Evolutionary conservation across 345 rosid genomes (phyloP), one percentile per base, ranked within the genome.

Genomic region (Rhodamnia argentea): DNA sequence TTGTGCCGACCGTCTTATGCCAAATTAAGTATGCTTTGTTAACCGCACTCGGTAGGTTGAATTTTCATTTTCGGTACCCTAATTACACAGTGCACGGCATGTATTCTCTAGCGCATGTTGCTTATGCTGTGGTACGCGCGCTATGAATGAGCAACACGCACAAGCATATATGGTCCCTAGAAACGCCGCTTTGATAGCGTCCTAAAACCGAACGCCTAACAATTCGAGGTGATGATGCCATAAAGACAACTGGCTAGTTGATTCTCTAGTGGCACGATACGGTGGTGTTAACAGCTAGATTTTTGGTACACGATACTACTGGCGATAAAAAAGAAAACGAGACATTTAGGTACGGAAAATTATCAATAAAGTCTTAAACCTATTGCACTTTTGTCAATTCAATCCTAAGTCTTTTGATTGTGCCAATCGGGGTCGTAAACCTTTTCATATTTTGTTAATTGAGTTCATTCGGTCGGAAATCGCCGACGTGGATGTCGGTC

Each of bases 351-450:
- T 29, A 5, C 6, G 44, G 23, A 15, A 44, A 44, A 44, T 6
- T 44, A 44, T 9, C 47, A 7, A 58, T 10, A 26, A 58, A 58
- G 7, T 58, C 13, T 13, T 58, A 57, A 6, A 57, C 13, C 3
- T 57, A 57, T 24, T 57, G 12, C 2, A 1, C 24, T 57, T 2
- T 2, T 57, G 9, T 7, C 47, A 11, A 57, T 58, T 58, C 1
- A 5, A 0, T 0, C 12, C 26, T 12, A 26, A 26, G 12, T 0
- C 0, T 58, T 58, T 58, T 0, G 12, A 58, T 58, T 12, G 1
- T 58, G 0, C 26, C 0, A 0, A 57, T 4, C 10, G 10, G 1
- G 1, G 6, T 57, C 22, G 0, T 57, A 57, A 57, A 4, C 0
- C 5, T 12, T 26, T 58, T 58, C n/a, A 26, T 14, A 26, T 9